These are phyloP conservation scores for Coemansia sp. DNA, from an alignment of 192 early-diverging fungal genomes.

Conservation along the genomic window DNA sequence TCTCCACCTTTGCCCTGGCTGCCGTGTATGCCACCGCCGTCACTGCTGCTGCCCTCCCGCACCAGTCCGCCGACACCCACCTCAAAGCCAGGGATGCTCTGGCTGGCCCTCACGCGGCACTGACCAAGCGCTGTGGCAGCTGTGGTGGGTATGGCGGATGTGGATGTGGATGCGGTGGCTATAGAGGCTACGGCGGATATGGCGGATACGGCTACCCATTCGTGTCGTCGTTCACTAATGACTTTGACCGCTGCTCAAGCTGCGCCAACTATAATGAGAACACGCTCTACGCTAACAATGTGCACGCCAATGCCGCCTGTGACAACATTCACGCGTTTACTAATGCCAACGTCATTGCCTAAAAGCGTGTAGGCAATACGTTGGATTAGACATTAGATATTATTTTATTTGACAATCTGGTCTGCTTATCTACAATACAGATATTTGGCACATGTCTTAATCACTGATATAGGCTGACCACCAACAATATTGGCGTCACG, in stretches of 20 bases:
- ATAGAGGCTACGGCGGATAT: not conserved
- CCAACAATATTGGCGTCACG: not conserved
- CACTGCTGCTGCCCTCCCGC: not conserved
- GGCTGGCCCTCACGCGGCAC: too few species aligned
- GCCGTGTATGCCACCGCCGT: not conserved
- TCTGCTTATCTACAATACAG: not conserved
- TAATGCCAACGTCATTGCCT: constrained; percentile 67
- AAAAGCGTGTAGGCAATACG: too few species aligned
- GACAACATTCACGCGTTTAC: constrained; percentile 70
- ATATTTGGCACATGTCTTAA: not conserved
- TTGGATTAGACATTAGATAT: too few species aligned
- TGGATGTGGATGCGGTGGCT: not conserved
- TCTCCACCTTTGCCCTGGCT: not conserved
- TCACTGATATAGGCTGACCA: not conserved
- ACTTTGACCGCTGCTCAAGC: constrained; percentile 16
- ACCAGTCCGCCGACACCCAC: too few species aligned
- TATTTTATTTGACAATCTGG: not conserved
- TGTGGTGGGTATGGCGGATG: not conserved
- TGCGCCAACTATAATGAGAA: constrained; percentile 26
- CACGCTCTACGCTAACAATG: constrained; percentile 22
- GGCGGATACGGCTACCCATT: not conserved
- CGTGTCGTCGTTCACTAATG: constrained; percentile 16
- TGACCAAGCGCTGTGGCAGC: not conserved
- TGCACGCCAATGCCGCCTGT: not conserved
- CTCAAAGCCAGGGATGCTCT: too few species aligned